Conservation (phyloP, 1,139 yeast genomes). For the Magnusiomyces ingens region DNA sequence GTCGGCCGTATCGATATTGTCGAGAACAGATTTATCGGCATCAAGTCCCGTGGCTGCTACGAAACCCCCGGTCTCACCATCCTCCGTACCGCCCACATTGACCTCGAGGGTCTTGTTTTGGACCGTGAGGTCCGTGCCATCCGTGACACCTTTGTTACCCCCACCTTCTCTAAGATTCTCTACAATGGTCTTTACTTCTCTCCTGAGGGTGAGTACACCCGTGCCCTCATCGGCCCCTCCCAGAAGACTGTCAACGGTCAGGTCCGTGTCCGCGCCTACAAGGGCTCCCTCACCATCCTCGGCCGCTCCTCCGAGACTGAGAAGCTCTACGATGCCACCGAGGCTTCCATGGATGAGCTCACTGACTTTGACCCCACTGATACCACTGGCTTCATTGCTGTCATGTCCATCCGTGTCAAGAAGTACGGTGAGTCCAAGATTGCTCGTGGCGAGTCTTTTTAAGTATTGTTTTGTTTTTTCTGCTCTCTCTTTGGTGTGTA, state of each 20-base stretch:
- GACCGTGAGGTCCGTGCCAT: constrained; percentile 97
- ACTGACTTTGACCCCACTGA: constrained; percentile 97
- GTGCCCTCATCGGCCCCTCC: constrained; percentile 89
- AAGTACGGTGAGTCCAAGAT: constrained; percentile 95
- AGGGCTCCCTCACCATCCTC: constrained; percentile 74
- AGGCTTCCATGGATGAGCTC: constrained; percentile 97
- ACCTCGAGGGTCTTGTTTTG: constrained; percentile 90
- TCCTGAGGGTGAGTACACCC: constrained; percentile 95
- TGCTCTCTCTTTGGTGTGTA: too few species aligned
- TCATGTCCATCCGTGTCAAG: constrained; percentile 95
- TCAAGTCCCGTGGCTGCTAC: constrained; percentile 98
- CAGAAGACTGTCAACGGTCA: constrained; percentile 94
- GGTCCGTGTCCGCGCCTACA: constrained; percentile 89
- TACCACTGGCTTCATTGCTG: constrained; percentile 95
- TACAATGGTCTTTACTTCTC: constrained; percentile 98
- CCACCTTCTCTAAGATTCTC: constrained; percentile 79
- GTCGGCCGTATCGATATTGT: constrained; percentile 99
- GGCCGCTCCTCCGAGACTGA: constrained; percentile 96
- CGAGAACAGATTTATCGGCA: constrained; percentile 97
- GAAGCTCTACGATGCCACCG: constrained; percentile 94
- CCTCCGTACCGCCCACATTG: constrained; percentile 89
- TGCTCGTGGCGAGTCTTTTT: constrained; percentile 57
- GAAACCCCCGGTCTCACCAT: constrained; percentile 98
- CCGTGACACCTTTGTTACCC: constrained; percentile 94
- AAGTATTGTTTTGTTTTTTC: constrained; percentile 18